Conservation (phyloP, 768 basidiomycete genomes). For the Suillus fuscotomentosus region DNA sequence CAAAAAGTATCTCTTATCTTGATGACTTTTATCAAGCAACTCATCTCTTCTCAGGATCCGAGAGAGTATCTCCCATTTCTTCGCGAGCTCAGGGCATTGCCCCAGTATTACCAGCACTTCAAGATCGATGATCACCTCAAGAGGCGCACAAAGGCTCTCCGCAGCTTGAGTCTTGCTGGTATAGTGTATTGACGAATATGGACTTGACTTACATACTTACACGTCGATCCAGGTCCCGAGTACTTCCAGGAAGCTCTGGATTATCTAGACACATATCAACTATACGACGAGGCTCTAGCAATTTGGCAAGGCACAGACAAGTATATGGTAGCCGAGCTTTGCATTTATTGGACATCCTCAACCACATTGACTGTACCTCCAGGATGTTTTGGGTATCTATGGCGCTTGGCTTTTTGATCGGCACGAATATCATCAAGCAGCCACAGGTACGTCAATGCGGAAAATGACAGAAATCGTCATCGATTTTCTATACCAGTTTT, state of each 20-base stretch:
- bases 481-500: slow-evolving; percentile 54
- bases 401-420: slow-evolving; percentile 87
- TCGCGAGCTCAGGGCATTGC: slow-evolving; percentile 73
- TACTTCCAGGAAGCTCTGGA: slow-evolving; percentile 76
- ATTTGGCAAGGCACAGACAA: slow-evolving; percentile 71
- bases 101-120: slow-evolving; percentile 82
- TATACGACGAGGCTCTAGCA: slow-evolving; percentile 71
- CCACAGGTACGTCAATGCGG: slow-evolving; percentile 51
- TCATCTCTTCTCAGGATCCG: slow-evolving; percentile 68
- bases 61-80: slow-evolving; percentile 98
- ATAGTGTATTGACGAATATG: slow-evolving; percentile 8
- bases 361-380: slow-evolving; percentile 11
- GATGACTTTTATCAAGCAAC: slow-evolving; percentile 1
- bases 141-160: slow-evolving; percentile 70
- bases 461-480: neutral
- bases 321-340: slow-evolving; percentile 48
- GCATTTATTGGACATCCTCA: neutral
- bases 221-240: slow-evolving; percentile 47
- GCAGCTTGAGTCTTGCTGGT: slow-evolving; percentile 76
- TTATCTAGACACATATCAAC: slow-evolving; percentile 76
- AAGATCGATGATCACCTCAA: slow-evolving; percentile 91
- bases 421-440: slow-evolving; percentile 81
- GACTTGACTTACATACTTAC: slow-evolving; percentile 6
- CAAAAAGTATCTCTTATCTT: slow-evolving; percentile 72
- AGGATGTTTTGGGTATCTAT: slow-evolving; percentile 74